Evolutionary conservation across 1,284 basidiomycete genomes (phyloP), one percentile per base, ranked within the genome.

Genomic region (Uromyces viciae-fabae): DNA sequence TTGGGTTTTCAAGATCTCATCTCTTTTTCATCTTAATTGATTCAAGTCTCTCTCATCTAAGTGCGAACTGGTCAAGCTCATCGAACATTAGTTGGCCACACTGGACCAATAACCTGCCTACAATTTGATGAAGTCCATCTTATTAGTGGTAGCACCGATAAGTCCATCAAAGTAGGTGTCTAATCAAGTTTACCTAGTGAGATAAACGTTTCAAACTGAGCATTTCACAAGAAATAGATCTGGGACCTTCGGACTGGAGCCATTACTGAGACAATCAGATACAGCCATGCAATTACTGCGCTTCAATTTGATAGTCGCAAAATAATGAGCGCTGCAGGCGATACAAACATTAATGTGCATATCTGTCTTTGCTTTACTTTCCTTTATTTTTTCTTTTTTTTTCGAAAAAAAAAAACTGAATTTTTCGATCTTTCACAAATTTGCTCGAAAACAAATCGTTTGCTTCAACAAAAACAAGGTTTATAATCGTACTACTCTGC

Each of bases 61-160:
- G 94, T 99, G 95, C 92, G 97, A 56, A 99, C 96, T 56, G 97
- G 97, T 4, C 96, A 99, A 86, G 92, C 95, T 17, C 95, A 98
- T 86, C 89, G 97, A 58, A 98, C 95, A 11, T 88, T 99, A 71
- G 87, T 93, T 33, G 97, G 96, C 7, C 97, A 99, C 86, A 98
- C 94, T 0, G 93, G 89, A 0, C 95, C 97, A 3, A 91, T 99
- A 69, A 98, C 94, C 1, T 94, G 92, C 84, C 88, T 99, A 28
- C 97, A 99, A 86, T 99, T 99, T 84, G 97, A 99, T 88, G 95
- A 99, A 87, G 89, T 92, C 81, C 92, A 98, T 86, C 91, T 98
- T 84, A 91, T 93, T 74, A 95, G 92, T 73, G 96, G 96, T 58
- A 93, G 92, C 86, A 88, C 98, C 73, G 96, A 99, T 88, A 96